phyloP scores from a whole-genome alignment of 164 flowering plant species.

The Magnolia changhungtana region DNA sequence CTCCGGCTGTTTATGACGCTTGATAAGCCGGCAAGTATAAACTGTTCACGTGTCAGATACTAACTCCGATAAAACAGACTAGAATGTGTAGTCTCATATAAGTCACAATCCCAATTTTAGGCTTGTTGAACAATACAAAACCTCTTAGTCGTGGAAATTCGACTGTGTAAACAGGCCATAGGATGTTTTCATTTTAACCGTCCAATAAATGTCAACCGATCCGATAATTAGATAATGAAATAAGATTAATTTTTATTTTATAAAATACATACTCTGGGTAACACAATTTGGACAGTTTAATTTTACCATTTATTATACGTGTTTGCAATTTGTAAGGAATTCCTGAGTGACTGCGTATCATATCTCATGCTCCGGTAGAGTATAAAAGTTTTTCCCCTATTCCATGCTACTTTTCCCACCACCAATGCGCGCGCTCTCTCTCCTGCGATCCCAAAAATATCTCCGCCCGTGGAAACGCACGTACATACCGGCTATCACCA shows the following conservation, averaged over 20 bases:
- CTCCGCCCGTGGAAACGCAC: neutral
- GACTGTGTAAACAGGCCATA: too few relatives aligned
- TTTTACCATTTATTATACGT: neutral
- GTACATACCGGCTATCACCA: conserved; percentile 5
- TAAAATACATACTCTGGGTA: too few relatives aligned
- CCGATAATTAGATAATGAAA: neutral
- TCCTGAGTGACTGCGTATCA: neutral
- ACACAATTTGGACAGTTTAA: neutral
- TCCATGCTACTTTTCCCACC: neutral
- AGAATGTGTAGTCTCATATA: too few relatives aligned
- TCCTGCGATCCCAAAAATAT: conserved; percentile 6
- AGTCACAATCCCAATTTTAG: too few relatives aligned
- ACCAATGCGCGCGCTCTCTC: neutral
- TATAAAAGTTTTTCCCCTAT: neutral
- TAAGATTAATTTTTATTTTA: neutral
- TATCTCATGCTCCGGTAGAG: neutral
- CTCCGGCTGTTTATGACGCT: too few relatives aligned
- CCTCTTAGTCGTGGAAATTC: too few relatives aligned
- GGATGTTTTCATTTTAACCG: neutral
- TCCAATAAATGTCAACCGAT: too few relatives aligned
- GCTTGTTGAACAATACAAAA: too few relatives aligned
- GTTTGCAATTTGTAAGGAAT: neutral
- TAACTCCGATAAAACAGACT: too few relatives aligned
- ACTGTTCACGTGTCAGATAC: too few relatives aligned
- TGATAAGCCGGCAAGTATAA: too few relatives aligned